These are phyloP conservation scores for Chytriomyces confervae DNA, from an alignment of 192 early-diverging fungal genomes.

Conservation along the genomic window DNA sequence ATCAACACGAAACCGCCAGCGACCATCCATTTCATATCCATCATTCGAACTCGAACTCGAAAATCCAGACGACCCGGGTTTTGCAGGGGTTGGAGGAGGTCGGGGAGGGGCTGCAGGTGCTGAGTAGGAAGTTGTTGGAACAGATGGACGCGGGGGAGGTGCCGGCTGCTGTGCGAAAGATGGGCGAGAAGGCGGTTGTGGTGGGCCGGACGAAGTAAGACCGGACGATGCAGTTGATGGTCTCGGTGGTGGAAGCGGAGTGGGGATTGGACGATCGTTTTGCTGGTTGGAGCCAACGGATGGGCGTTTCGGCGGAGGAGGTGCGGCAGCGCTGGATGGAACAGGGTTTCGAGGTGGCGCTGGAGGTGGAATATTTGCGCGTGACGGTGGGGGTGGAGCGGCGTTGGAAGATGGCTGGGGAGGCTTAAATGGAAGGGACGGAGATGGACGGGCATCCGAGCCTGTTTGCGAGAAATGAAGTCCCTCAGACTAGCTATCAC, in stretches of 20 bases:
- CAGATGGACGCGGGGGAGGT: slow-evolving; percentile 38
- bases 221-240: slow-evolving; percentile 18
- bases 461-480: background rate
- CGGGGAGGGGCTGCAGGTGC: slow-evolving; percentile 20
- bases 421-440: slow-evolving; percentile 1
- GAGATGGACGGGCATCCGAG: background rate
- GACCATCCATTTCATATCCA: slow-evolving; percentile 40
- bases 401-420: background rate
- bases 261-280: background rate
- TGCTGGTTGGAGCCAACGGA: slow-evolving; percentile 9
- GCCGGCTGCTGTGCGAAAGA: slow-evolving; percentile 23
- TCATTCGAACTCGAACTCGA: slow-evolving; percentile 13
- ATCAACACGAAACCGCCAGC: slow-evolving; percentile 55
- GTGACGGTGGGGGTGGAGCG: slow-evolving; percentile 16
- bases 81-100: slow-evolving; percentile 7
- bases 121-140: background rate
- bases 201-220: slow-evolving; percentile 22
- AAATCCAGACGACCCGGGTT: background rate
- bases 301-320: slow-evolving; percentile 31
- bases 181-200: slow-evolving; percentile 8
- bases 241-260: background rate
- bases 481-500: too few relatives aligned
- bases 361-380: slow-evolving; percentile 27
- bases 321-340: slow-evolving; percentile 14
- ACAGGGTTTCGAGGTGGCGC: background rate